phyloP scores from a whole-genome alignment of 129 eudicot species.

The Ambrosia trifida region DNA sequence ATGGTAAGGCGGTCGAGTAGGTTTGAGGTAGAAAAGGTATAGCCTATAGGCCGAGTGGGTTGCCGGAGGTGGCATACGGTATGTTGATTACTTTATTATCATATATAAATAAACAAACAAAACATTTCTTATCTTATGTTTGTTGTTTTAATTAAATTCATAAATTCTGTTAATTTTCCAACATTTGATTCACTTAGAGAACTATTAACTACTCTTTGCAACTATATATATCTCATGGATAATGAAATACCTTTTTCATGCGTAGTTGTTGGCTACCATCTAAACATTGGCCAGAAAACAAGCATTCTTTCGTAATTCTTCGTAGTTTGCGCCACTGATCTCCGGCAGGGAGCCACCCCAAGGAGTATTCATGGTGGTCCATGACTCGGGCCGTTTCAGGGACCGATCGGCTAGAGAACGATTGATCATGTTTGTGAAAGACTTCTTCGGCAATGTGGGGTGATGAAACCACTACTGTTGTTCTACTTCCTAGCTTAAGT shows the following conservation, averaged over 20 bases:
- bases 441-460: background rate
- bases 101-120: too few species aligned
- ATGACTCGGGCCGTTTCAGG: background rate
- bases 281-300: background rate
- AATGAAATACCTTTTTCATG: background rate
- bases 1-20: too few species aligned
- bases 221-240: too few species aligned
- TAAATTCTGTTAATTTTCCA: too few species aligned
- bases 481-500: slow-evolving; percentile 1
- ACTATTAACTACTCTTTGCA: too few species aligned
- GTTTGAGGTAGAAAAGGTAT: too few species aligned
- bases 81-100: too few species aligned
- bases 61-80: too few species aligned
- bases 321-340: background rate
- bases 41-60: too few species aligned
- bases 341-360: slow-evolving; percentile 1
- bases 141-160: too few species aligned
- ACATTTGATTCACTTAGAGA: too few species aligned
- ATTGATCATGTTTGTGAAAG: background rate
- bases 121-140: too few species aligned
- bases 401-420: background rate
- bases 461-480: background rate
- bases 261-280: slow-evolving; percentile 6
- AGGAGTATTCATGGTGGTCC: background rate
- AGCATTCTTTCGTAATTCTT: slow-evolving; percentile 10